These are phyloP conservation scores for Pichia cephalocereana DNA, from an alignment of 805 yeast genomes.

Conservation along the genomic window DNA sequence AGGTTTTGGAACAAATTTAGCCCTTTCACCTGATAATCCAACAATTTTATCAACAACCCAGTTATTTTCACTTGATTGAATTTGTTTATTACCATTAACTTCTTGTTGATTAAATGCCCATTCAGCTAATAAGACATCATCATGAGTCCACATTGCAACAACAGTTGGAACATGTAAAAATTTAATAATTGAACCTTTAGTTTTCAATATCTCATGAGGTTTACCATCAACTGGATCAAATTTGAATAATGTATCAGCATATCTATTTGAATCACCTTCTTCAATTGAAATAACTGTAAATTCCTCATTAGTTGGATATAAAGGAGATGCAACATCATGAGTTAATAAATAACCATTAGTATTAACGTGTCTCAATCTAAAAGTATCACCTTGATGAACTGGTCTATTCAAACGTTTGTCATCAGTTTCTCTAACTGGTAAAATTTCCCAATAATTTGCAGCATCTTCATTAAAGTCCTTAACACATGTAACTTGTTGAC, in stretches of 20 bases:
- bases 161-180: conserved; percentile 76
- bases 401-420: conserved; percentile 32
- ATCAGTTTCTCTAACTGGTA: conserved; percentile 48
- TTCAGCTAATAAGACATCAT: conserved; percentile 77
- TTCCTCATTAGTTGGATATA: conserved; percentile 88
- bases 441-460: conserved; percentile 60
- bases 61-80: conserved; percentile 52
- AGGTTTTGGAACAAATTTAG: conserved; percentile 53
- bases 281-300: conserved; percentile 67
- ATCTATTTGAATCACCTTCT: conserved; percentile 39
- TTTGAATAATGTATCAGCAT: conserved; percentile 71
- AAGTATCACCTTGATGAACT: conserved; percentile 59
- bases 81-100: conserved; percentile 87
- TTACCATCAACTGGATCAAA: conserved; percentile 52
- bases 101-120: conserved; percentile 94
- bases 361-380: conserved; percentile 73
- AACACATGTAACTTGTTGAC: conserved; percentile 84
- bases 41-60: conserved; percentile 74
- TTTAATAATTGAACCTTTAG: conserved; percentile 61
- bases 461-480: conserved; percentile 56
- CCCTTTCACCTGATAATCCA: conserved; percentile 55
- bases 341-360: conserved; percentile 76
- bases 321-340: conserved; percentile 95
- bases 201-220: conserved; percentile 44
- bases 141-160: conserved; percentile 92